Evolutionary conservation across 164 flowering plant species (phyloP), one percentile per base, ranked within the genome.

Genomic region (Malania oleifera): DNA sequence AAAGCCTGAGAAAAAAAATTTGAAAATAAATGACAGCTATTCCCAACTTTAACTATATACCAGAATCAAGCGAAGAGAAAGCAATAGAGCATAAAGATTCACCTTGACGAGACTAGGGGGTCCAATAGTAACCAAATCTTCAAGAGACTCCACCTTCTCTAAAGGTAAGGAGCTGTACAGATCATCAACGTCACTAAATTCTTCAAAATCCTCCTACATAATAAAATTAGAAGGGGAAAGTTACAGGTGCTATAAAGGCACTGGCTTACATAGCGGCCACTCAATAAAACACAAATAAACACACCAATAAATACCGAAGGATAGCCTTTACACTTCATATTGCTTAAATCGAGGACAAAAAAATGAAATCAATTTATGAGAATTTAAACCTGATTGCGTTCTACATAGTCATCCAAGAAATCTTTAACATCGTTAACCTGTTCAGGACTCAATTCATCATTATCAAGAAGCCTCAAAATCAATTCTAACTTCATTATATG

Each of bases 391-490:
- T 95, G 99, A 80, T 95, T 95, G 22, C 99, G 92, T 55, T 95
- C 99, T 34, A 87, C 91, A 74, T 95, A 95, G 63, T 95, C 99
- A 11, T 95, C 99, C 70, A 95, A 61, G 67, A 95, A 82, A 38
- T 95, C 99, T 66, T 77, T 91, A 17, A 86, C 95, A 69, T 95
- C 99, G 71, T 95, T 95, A 55, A 95, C 96, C 59, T 89, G 91
- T 70, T 95, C 99, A 44, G 97, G 95, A 66, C 93, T 95, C 76
- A 95, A 73, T 71, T 91, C 96, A 74, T 95, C 99, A 66, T 95
- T 95, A 71, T 95, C 99, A 66, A 95, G 71, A 34, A 91, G 71
- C 76, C 99, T 89, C 71, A 95, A 67, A 55, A 95, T 91, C 72
- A 89, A 68, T 64, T 95, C 99, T 50, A 91, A 69, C 79, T 95